Conservation (phyloP, 2,329 filamentous ascomycete species). For the Verticillium alfalfae region DNA sequence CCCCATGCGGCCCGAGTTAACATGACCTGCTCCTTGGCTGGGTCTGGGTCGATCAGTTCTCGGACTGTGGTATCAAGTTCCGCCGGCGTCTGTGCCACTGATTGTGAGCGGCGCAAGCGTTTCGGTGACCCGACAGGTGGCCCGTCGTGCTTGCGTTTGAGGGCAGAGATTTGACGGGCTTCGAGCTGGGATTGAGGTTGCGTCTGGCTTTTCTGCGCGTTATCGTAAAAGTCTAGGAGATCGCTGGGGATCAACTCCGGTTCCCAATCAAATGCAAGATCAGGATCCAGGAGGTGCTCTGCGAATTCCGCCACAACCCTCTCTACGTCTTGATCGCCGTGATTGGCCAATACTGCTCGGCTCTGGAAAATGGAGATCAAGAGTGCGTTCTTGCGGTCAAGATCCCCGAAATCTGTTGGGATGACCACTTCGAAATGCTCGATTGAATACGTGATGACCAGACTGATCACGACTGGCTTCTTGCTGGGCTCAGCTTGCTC, state of each 20-base stretch:
- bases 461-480: constrained; percentile 38
- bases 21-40: not conserved
- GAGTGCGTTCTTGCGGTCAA: constrained; percentile 43
- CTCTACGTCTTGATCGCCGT: constrained; percentile 21
- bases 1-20: not conserved
- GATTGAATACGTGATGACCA: constrained; percentile 46
- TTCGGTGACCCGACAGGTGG: not conserved
- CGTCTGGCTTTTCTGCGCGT: constrained; percentile 26
- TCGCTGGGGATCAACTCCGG: constrained; percentile 40
- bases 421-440: constrained; percentile 50
- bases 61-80: not conserved
- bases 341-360: constrained; percentile 15
- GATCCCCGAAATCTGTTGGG: constrained; percentile 24
- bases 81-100: not conserved
- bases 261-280: constrained; percentile 36
- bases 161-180: constrained; percentile 7
- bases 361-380: constrained; percentile 24
- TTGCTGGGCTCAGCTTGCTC: constrained; percentile 14
- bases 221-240: constrained; percentile 41
- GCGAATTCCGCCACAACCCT: constrained; percentile 41
- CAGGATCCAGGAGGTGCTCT: constrained; percentile 34
- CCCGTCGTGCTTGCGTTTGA: constrained; percentile 38
- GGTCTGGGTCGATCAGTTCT: not conserved
- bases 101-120: not conserved
- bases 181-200: constrained; percentile 1